Base-by-base conservation (phyloP, 2,329 filamentous ascomycete genomes). In the Hypoxylon sp. region DNA sequence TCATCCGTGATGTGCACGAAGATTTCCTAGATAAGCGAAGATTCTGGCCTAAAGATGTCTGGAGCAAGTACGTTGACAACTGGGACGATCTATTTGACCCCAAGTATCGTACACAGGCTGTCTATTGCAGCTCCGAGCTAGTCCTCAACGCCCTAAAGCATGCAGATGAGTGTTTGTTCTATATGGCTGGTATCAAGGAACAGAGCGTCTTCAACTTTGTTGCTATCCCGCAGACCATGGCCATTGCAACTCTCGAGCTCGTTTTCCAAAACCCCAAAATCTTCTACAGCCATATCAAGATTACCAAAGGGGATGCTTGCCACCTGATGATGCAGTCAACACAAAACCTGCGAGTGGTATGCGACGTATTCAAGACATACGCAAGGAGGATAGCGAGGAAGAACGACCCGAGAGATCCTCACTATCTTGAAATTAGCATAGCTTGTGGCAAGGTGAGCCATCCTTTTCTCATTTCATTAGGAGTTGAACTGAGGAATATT, bases 151-250 rank as follows among this genome's bases (percentile, higher is more conserved):
- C 95, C 4, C 85, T 99, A 47, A 90, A 90, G 77, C 92, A 97
- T 73, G 92, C 88, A 3, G 94, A 98, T 71, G 94, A 98, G 78
- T 98, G 95, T 78, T 83, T 99, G n/a, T 98, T 94, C 84, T 99
- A 98, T 83, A 94, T 99, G 84, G 95, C 95, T 4, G 96, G 93
- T 51, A 89, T 99, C 71, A 91, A 91, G 73, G 96, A 99, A 78
- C 96, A 99, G 83, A 97, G 94, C 78, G 94, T 97, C 26, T 99
- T 99, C 89, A 99, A 99, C 86, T 99, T 99, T 80, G 94, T 94
- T 52, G 95, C 95, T 63, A 99, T 99, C 71, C 96, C 96, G 2
- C 96, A 99, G 81, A 86, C 90, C 71, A 99, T 99, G 96, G 96
- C 95, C 58, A 98, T 99, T 79, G 95, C 96, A 8, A 98, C 95